These are phyloP conservation scores for Yamadazyma aaseri DNA, from an alignment of 1,139 yeast species.

Conservation along the genomic window DNA sequence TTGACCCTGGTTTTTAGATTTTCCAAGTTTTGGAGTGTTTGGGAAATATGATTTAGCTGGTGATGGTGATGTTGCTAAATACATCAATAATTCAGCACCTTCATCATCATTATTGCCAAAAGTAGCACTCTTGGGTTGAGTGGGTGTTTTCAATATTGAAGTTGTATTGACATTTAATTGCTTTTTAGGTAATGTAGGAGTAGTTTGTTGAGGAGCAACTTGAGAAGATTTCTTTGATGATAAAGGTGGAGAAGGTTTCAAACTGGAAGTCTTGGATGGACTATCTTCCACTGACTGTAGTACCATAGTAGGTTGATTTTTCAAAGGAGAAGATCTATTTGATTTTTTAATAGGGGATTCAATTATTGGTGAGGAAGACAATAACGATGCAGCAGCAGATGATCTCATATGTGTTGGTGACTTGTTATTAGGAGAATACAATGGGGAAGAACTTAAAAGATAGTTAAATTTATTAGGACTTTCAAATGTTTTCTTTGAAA, in stretches of 20 bases:
- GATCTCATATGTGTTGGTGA: constrained; percentile 44
- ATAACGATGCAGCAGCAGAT: constrained; percentile 33
- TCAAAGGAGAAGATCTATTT: constrained; percentile 22
- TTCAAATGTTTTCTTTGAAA: constrained; percentile 22
- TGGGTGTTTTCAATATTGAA: constrained; percentile 37
- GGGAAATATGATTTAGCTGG: constrained; percentile 51
- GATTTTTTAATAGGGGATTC: constrained; percentile 37
- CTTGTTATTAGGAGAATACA: constrained; percentile 42
- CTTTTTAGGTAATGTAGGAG: constrained; percentile 34
- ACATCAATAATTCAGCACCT: constrained; percentile 82
- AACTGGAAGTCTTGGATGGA: constrained; percentile 14
- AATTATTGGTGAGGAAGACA: constrained; percentile 28
- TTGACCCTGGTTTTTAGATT: constrained; percentile 4
- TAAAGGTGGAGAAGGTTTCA: constrained; percentile 41
- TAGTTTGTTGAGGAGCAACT: constrained; percentile 22
- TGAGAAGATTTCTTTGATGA: constrained; percentile 13
- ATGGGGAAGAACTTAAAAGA: constrained; percentile 32
- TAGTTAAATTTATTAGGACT: constrained; percentile 15
- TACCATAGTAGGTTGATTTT: constrained; percentile 37
- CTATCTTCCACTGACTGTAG: constrained; percentile 32
- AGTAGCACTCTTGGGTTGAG: constrained; percentile 23
- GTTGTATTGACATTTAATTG: constrained; percentile 16
- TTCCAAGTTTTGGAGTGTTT: constrained; percentile 29
- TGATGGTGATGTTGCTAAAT: constrained; percentile 83
- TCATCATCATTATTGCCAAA: constrained; percentile 56